Base-by-base conservation (phyloP, 2,329 filamentous ascomycete species). In the Claviceps sorghi region DNA sequence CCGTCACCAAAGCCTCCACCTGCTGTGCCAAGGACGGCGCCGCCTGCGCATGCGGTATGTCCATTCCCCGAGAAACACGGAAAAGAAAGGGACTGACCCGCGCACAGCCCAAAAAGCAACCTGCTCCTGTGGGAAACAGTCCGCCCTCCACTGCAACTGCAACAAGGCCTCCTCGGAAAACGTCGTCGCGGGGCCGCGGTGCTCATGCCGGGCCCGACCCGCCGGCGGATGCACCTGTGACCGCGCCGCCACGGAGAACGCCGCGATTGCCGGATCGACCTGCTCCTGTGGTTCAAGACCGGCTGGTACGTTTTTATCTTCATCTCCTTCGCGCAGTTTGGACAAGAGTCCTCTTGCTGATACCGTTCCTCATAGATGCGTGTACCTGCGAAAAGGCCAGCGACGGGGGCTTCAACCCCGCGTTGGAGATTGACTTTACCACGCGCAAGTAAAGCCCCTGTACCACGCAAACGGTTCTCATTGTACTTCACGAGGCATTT, bases 51-150 rank as follows among this genome's bases (percentile, higher is more conserved):
- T 81, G 78, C 65, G 78, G 77, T 80, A 74, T 60, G 77, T 69
- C 52, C 17, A 38, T 17, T 36, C 30, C 30, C 30, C 30, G 3
- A 36, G 13, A 11, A 17, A 21, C 13, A 4, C 11, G 6, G 13
- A 29, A 8, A 4, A 30, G 29, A 4, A 29, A 21, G 21, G 5
- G 6, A 26, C 21, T 21, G 11, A 51, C 4, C 17, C 3, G 6
- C 1, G 10, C 30, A 10, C 30, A 80, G 80, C 80, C 60, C 68
- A 79, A 61, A 75, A 83, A 68, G 81, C 81, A 9, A 83, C 75
- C 55, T 95, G 89, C 80, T 94, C 88, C 17, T 97, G 91, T 67
- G 91, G 91, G 64, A 82, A 95, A 74, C 79, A 93, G 66, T 80
- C 82, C 4, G 91, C 91, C 49, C 80, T 95, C 48, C 77, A 90